A percentile compares a stretch with the other conserved stretches of the same genome.
Evolutionary conservation across 2,329 filamentous ascomycete genomes (phyloP).

Genomic region (Diaporthe humulicola): DNA sequence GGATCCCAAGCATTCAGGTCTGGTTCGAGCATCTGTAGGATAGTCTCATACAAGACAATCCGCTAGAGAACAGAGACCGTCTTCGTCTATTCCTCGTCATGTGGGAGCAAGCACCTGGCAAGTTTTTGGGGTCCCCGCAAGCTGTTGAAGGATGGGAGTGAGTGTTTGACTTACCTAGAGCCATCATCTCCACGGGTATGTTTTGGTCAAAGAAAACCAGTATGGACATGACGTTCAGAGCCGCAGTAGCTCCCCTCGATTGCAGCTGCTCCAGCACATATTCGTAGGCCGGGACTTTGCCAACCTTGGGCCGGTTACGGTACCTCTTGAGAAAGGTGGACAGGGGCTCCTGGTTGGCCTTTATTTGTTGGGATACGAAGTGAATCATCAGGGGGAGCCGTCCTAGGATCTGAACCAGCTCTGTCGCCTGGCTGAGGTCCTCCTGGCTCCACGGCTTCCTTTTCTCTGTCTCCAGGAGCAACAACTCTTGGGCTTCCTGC

Average conservation of each 20-base stretch:
- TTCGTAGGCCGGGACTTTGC: constrained; percentile 61
- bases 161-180: constrained; percentile 59
- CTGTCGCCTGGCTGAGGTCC: constrained; percentile 69
- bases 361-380: constrained; percentile 73
- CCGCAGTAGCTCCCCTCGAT: constrained; percentile 61
- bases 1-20: background rate
- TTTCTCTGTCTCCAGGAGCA: constrained; percentile 74
- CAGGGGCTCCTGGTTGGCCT: constrained; percentile 71
- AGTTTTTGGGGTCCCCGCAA: too few relatives aligned
- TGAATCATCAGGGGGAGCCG: constrained; percentile 77
- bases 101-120: background rate
- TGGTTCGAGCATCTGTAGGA: background rate
- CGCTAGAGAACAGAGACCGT: background rate
- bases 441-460: constrained; percentile 65
- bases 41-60: background rate
- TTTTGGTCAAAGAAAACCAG: constrained; percentile 75
- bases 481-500: constrained; percentile 69
- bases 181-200: constrained; percentile 75
- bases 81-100: background rate
- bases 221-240: constrained; percentile 74
- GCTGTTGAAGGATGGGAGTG: background rate
- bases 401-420: constrained; percentile 74
- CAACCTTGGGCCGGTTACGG: constrained; percentile 66
- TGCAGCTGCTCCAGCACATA: constrained; percentile 64
- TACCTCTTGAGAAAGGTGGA: constrained; percentile 72